phyloP scores from a whole-genome alignment of 768 basidiomycete genomes.

The Suillus weaverae region DNA sequence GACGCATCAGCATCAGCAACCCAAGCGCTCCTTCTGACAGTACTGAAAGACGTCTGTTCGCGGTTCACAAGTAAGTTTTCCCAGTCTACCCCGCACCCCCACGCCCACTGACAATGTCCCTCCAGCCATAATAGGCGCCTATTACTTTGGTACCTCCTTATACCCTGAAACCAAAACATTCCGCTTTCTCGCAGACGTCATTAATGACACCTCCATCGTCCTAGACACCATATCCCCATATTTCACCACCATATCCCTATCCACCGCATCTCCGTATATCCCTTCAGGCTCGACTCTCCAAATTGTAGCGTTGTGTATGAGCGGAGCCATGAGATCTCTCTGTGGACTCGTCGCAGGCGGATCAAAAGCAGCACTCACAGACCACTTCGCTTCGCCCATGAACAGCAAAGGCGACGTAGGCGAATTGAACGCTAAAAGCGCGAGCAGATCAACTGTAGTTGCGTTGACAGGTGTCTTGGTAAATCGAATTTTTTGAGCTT shows the following conservation, averaged over 20 bases:
- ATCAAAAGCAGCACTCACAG: slow-evolving; percentile 66
- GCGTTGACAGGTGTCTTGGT: slow-evolving; percentile 69
- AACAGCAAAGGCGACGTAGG: slow-evolving; percentile 60
- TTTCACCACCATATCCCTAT: slow-evolving; percentile 35
- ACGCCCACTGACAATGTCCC: neutral
- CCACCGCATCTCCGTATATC: slow-evolving; percentile 35
- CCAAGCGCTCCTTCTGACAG: slow-evolving; percentile 59
- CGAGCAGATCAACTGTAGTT: slow-evolving; percentile 70
- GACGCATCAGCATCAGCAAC: slow-evolving; percentile 66
- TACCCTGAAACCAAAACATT: slow-evolving; percentile 72
- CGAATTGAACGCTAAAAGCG: slow-evolving; percentile 71
- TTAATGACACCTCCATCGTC: slow-evolving; percentile 61
- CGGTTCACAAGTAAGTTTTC: slow-evolving; percentile 57
- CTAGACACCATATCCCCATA: slow-evolving; percentile 62
- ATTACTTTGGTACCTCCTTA: slow-evolving; percentile 61
- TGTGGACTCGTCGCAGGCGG: slow-evolving; percentile 68
- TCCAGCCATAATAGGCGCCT: slow-evolving; percentile 62
- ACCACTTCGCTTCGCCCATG: slow-evolving; percentile 61
- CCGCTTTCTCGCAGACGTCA: slow-evolving; percentile 63
- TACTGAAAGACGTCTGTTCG: slow-evolving; percentile 65
- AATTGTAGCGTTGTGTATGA: slow-evolving; percentile 52
- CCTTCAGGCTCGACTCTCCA: slow-evolving; percentile 38
- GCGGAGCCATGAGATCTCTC: slow-evolving; percentile 56
- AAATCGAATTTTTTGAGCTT: slow-evolving; percentile 28
- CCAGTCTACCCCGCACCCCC: neutral